Conservation (phyloP, 2,329 filamentous ascomycete genomes). For the Aspergillus candidus region DNA sequence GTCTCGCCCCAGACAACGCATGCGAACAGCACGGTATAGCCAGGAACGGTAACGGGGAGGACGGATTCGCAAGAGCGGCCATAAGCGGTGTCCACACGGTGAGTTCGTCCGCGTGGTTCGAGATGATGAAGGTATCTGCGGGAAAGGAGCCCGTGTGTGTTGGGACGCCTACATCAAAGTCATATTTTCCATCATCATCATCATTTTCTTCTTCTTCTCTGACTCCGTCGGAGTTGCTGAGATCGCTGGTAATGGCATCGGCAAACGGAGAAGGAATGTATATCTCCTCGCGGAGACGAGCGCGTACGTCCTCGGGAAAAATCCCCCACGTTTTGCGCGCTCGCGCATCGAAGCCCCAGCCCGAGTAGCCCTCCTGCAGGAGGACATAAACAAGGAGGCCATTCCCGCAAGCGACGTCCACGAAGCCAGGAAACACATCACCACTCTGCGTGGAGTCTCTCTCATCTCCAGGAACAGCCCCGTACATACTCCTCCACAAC, state of each 20-base stretch:
- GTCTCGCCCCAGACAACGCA: conserved; percentile 66
- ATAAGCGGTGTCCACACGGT: conserved; percentile 94
- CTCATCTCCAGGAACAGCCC: conserved; percentile 19
- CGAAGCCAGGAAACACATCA: conserved; percentile 70
- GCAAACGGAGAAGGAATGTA: conserved; percentile 52
- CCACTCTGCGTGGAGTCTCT: background rate
- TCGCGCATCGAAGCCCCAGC: conserved; percentile 92
- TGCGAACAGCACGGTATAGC: conserved; percentile 96
- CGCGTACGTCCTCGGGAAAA: conserved; percentile 52
- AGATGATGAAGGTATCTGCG: conserved; percentile 79
- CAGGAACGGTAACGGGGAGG: conserved; percentile 71
- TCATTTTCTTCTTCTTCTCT: background rate
- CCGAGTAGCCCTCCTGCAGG: conserved; percentile 69
- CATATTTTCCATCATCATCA: background rate
- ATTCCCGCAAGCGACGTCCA: conserved; percentile 95
- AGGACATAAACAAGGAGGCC: conserved; percentile 83
- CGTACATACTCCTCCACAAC: conserved; percentile 82
- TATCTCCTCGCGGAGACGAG: conserved; percentile 52
- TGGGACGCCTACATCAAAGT: conserved; percentile 13
- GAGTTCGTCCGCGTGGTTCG: conserved; percentile 93
- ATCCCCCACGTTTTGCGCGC: conserved; percentile 74
- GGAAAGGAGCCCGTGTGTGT: conserved; percentile 59
- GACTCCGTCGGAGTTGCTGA: background rate
- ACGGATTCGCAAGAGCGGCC: conserved; percentile 52
- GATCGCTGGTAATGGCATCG: conserved; percentile 21